Percentiles rank a stretch among this genome's conserved stretches.
phyloP scores from a whole-genome alignment of 106 monocot species.

The Dendrobium officinale region DNA sequence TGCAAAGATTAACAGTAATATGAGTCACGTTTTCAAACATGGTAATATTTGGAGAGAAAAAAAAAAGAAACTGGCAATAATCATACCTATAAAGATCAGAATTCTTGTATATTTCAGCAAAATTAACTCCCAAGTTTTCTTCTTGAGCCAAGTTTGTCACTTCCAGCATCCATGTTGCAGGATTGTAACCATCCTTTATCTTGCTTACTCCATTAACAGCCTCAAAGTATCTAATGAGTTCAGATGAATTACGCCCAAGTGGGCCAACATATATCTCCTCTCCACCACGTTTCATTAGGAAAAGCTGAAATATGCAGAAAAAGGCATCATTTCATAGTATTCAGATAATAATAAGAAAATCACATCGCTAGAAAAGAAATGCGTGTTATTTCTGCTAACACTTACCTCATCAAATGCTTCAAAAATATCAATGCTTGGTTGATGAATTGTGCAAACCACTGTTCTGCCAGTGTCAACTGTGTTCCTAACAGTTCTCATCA shows the following conservation, averaged over 20 bases:
- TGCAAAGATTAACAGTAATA: neutral
- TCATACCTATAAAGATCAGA: conserved; percentile 38
- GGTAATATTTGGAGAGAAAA: neutral
- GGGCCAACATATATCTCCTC: conserved; percentile 74
- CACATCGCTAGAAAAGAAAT: neutral
- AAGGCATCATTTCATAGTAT: neutral
- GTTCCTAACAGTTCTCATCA: conserved; percentile 26
- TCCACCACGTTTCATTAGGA: conserved; percentile 38
- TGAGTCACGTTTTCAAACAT: neutral
- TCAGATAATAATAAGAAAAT: conserved; percentile 8
- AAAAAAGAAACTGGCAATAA: neutral
- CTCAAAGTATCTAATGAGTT: conserved; percentile 64
- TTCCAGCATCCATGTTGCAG: conserved; percentile 71
- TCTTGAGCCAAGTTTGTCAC: conserved; percentile 39
- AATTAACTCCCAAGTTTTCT: conserved; percentile 35
- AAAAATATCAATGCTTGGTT: conserved; percentile 28
- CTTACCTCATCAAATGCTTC: conserved; percentile 26
- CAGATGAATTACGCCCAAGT: conserved; percentile 36
- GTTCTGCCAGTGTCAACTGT: conserved; percentile 23
- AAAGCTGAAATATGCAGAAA: conserved; percentile 14
- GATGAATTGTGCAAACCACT: conserved; percentile 28
- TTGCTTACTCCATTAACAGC: conserved; percentile 44
- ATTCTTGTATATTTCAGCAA: conserved; percentile 36
- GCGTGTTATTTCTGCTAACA: neutral
- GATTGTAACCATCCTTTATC: conserved; percentile 55